Conservation (phyloP, 2,329 filamentous ascomycete genomes). For the Diaporthe sp. region DNA sequence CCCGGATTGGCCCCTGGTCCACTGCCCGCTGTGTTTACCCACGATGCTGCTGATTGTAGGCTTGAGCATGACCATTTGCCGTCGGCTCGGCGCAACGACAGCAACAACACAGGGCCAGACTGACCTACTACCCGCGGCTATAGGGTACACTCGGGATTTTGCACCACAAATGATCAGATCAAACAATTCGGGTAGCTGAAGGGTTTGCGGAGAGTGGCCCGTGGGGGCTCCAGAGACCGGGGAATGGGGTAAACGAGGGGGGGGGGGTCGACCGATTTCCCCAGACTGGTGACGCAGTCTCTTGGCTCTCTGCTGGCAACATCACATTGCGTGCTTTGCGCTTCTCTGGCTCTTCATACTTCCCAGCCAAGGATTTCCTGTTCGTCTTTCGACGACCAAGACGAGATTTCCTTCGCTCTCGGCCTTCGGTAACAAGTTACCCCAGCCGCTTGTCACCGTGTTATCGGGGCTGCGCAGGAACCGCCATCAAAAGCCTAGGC, state of each 20-base stretch:
- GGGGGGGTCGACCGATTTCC: slow-evolving; percentile 32
- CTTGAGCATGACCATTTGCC: neutral
- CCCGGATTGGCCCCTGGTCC: neutral
- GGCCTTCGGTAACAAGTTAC: slow-evolving; percentile 17
- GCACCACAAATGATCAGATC: slow-evolving; percentile 35
- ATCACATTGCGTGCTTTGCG: slow-evolving; percentile 13
- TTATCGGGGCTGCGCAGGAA: slow-evolving; percentile 23
- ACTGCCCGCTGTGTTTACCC: neutral
- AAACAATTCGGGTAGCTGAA: slow-evolving; percentile 37
- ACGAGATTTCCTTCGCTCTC: neutral
- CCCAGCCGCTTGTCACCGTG: slow-evolving; percentile 16
- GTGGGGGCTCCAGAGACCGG: slow-evolving; percentile 37
- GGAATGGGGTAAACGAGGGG: slow-evolving; percentile 34
- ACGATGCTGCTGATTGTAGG: neutral
- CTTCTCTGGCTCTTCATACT: neutral
- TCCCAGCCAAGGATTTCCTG: neutral
- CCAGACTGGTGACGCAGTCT: slow-evolving; percentile 40
- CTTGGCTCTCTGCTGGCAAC: slow-evolving; percentile 4
- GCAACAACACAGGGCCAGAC: neutral
- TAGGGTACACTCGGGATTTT: slow-evolving; percentile 12
- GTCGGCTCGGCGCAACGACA: slow-evolving; percentile 26
- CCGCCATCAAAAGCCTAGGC: slow-evolving; percentile 25
- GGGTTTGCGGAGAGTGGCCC: slow-evolving; percentile 33
- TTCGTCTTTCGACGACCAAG: neutral
- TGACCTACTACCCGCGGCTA: slow-evolving; percentile 8